These are phyloP conservation scores for Leishmania major DNA, from an alignment of 208 protist genomes.

Conservation along the genomic window DNA sequence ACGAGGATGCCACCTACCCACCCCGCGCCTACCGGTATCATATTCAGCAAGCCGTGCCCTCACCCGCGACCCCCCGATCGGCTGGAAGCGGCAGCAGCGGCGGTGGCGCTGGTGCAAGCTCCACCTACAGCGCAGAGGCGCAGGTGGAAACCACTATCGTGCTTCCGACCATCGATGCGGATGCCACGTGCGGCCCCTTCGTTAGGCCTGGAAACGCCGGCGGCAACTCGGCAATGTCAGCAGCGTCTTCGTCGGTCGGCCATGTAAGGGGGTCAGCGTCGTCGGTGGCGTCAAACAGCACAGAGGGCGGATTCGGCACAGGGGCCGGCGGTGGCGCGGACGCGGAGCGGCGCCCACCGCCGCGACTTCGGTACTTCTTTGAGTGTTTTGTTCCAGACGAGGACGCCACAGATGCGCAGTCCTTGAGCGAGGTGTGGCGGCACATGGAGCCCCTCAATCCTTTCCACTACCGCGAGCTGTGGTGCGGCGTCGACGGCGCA, in stretches of 20 bases:
- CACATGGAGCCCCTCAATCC: constrained; percentile 65
- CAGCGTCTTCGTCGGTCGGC: constrained; percentile 6
- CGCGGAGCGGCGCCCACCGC: constrained; percentile 38
- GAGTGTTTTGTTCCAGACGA: constrained; percentile 61
- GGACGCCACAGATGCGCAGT: constrained; percentile 10
- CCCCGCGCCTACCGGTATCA: constrained; percentile 77
- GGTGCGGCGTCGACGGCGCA: constrained; percentile 18
- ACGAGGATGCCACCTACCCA: constrained; percentile 71
- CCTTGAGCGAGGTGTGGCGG: constrained; percentile 19
- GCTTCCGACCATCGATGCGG: constrained; percentile 76
- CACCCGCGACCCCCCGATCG: background rate
- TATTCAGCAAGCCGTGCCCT: constrained; percentile 28
- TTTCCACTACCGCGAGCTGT: constrained; percentile 73
- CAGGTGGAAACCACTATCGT: constrained; percentile 31
- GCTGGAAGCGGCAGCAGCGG: background rate
- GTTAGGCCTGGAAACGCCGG: constrained; percentile 5
- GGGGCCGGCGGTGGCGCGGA: background rate
- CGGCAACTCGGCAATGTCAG: constrained; percentile 14
- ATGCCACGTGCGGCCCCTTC: constrained; percentile 48
- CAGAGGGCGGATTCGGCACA: constrained; percentile 1
- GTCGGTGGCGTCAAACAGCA: constrained; percentile 7
- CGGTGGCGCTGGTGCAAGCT: background rate
- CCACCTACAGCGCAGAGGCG: constrained; percentile 2
- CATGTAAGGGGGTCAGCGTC: constrained; percentile 11
- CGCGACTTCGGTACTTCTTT: constrained; percentile 53